Conservation (phyloP, 352 stramenopile genomes). For the Phytopythium montanum region DNA sequence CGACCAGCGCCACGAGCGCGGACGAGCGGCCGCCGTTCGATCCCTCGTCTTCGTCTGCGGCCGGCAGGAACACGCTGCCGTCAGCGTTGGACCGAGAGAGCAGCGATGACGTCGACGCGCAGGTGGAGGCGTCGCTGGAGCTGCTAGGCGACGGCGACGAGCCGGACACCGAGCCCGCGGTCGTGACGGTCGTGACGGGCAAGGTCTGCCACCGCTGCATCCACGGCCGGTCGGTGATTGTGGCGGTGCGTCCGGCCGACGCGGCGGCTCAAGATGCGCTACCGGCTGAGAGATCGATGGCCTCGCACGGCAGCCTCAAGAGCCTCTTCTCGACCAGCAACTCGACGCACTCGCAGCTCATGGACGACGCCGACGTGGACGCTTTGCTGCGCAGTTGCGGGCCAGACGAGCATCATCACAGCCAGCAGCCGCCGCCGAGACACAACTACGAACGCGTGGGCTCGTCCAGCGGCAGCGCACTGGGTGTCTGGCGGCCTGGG, state of each 20-base stretch:
- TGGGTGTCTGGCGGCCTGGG: constrained; percentile 15
- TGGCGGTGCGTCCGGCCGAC: background rate
- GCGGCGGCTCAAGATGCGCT: no score
- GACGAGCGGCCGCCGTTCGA: background rate
- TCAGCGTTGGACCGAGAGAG: constrained; percentile 1
- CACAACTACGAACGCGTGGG: constrained; percentile 7
- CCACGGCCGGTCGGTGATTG: constrained; percentile 19
- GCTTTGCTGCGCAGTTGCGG: background rate
- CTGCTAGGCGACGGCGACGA: constrained; percentile 19
- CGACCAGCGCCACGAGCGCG: background rate
- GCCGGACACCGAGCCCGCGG: constrained; percentile 14
- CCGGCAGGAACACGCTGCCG: constrained; percentile 2
- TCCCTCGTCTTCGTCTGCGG: background rate
- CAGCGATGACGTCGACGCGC: constrained; percentile 12
- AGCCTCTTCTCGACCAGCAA: background rate
- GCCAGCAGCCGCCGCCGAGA: background rate
- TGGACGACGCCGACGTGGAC: constrained; percentile 4
- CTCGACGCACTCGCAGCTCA: background rate
- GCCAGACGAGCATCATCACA: background rate
- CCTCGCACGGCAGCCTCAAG: background rate
- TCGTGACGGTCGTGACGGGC: constrained; percentile 41
- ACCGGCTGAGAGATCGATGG: background rate
- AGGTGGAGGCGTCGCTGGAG: constrained; percentile 22
- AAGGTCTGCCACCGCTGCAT: constrained; percentile 65
- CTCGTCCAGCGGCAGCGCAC: background rate